Base-by-base conservation (phyloP, 805 yeast genomes). In the Komagataella populi region DNA sequence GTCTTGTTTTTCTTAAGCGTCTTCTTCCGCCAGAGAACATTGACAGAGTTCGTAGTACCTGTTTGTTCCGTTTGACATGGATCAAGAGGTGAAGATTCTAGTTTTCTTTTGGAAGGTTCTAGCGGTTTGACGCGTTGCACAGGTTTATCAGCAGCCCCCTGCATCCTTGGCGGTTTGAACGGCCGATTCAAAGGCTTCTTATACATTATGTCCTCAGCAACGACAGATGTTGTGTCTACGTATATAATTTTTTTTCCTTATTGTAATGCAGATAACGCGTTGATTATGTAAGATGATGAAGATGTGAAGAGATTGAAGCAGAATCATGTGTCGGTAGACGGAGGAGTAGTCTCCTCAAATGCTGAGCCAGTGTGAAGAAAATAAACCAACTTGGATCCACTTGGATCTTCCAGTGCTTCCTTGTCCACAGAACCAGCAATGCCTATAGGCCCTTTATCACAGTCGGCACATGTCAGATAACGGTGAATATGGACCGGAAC, bases 1-100 rank as follows among this genome's bases (percentile, higher is more conserved):
- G 88, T 81, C 62, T 90, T 90, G 63, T 89, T 81, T 70, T 91
- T 88, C 66, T 85, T 87, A 36, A 68, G 72, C 0, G 91, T 71
- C 46, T 73, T 72, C 63, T 87, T 88, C 39, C 99, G 70, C 75
- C 83, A 85, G 56, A 86, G 74, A 5, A 80, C 78, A 22, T 60
- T 55, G 55, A 59, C 69, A 7, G 39, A 50, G 12, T 46, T 50
- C 4, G 46, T 49, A 36, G 43, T 36, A 3, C 45, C 8, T n/a
- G 17, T 45, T 22, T 43, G 49, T 17, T 8, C 23, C 6, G 14
- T 10, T 30, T 30, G 5, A 45, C 17, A 22, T 48, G 14, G 48
- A 7, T 44, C 53, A 46, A 22, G 22, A 36, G 43, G 46, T 6
- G 36, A 16, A 12, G 5, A 6, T 7, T 14, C 22, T 17, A 46